phyloP scores from a whole-genome alignment of 108 stramenopile genomes.

The Pseudonitzschia multiseries region DNA sequence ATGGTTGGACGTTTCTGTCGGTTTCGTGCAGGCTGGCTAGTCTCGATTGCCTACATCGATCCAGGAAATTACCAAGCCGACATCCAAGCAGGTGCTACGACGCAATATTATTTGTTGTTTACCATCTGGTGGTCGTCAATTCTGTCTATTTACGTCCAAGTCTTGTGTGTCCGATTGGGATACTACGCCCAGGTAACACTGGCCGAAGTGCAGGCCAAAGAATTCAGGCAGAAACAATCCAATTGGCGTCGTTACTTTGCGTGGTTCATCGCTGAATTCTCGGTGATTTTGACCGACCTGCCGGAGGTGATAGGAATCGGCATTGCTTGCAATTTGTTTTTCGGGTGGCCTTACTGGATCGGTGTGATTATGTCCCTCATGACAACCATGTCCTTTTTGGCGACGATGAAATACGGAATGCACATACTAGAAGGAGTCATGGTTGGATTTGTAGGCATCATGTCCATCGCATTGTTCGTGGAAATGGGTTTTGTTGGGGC shows the following conservation, averaged over 20 bases:
- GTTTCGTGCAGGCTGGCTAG: slow-evolving; percentile 51
- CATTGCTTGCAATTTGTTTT: slow-evolving; percentile 60
- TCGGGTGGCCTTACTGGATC: slow-evolving; percentile 62
- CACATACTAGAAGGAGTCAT: slow-evolving; percentile 69
- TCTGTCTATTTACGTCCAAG: slow-evolving; percentile 71
- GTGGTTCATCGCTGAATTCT: slow-evolving; percentile 63
- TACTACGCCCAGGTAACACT: slow-evolving; percentile 69
- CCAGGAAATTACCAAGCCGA: slow-evolving; percentile 89
- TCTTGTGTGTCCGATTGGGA: slow-evolving; percentile 74
- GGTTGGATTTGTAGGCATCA: slow-evolving; percentile 69
- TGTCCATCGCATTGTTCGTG: slow-evolving; percentile 67
- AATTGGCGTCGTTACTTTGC: slow-evolving; percentile 38
- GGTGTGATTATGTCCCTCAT: slow-evolving; percentile 49
- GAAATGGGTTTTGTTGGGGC: slow-evolving; percentile 66
- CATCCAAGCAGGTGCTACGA: slow-evolving; percentile 76
- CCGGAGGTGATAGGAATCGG: slow-evolving; percentile 79
- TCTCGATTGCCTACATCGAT: slow-evolving; percentile 84
- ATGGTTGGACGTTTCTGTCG: not conserved
- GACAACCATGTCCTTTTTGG: slow-evolving; percentile 78
- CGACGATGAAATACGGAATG: slow-evolving; percentile 65
- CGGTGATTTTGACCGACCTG: slow-evolving; percentile 74
- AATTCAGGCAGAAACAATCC: slow-evolving; percentile 7
- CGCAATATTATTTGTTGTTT: slow-evolving; percentile 73
- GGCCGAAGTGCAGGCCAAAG: slow-evolving; percentile 59
- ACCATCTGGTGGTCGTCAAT: slow-evolving; percentile 68